These are phyloP conservation scores for Podospora comata DNA, from an alignment of 495 filamentous ascomycete species.

Conservation along the genomic window DNA sequence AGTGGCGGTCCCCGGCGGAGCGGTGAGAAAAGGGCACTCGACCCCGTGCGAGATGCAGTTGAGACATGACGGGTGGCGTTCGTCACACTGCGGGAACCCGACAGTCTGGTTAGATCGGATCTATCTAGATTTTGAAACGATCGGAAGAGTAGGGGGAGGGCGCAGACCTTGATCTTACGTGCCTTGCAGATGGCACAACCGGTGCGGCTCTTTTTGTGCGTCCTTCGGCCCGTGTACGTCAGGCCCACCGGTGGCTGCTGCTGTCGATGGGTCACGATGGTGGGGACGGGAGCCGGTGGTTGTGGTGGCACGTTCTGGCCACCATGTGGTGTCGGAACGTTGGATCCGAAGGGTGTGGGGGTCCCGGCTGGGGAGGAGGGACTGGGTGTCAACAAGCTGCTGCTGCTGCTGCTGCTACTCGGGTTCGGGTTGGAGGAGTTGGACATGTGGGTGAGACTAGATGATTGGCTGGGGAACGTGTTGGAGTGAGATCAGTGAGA, in stretches of 20 bases:
- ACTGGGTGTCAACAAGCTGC: not conserved
- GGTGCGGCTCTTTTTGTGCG: slow-evolving; percentile 42
- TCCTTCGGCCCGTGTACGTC: slow-evolving; percentile 13
- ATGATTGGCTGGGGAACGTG: slow-evolving; percentile 11
- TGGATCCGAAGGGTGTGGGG: slow-evolving; percentile 6
- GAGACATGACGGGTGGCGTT: slow-evolving; percentile 41
- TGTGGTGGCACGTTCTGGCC: not conserved
- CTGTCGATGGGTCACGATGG: not conserved
- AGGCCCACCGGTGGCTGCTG: not conserved
- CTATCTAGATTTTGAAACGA: not conserved
- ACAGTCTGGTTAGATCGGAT: not conserved
- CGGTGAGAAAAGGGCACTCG: slow-evolving; percentile 36
- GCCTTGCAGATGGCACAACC: slow-evolving; percentile 42
- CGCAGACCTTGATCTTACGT: slow-evolving; percentile 41
- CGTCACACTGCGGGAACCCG: slow-evolving; percentile 36
- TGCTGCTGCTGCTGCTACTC: not conserved
- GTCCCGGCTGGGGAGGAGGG: not conserved
- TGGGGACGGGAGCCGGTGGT: not conserved
- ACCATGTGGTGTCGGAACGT: not conserved
- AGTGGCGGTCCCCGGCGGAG: not conserved
- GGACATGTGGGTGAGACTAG: slow-evolving; percentile 7
- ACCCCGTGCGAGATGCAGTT: slow-evolving; percentile 45
- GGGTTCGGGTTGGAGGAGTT: slow-evolving; percentile 5
- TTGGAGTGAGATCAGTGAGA: not conserved
- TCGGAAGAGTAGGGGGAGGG: not conserved